These are phyloP conservation scores for Leucocoprinus leucothites DNA, from an alignment of 768 basidiomycete species.

Conservation along the genomic window DNA sequence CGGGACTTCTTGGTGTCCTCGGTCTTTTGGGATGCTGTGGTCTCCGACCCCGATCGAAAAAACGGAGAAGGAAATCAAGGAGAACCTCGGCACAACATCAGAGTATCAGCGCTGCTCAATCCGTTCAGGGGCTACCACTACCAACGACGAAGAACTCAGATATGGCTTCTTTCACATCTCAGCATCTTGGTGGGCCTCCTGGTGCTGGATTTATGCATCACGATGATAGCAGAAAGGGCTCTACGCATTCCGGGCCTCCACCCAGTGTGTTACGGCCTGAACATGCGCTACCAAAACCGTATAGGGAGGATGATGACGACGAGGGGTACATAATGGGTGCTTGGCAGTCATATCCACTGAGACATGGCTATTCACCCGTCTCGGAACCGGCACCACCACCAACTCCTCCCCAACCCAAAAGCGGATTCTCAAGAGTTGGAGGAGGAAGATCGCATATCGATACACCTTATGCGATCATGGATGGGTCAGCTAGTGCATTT, in stretches of 20 bases:
- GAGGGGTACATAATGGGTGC: constrained; percentile 93
- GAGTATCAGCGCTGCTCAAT: not conserved
- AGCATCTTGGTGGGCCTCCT: constrained; percentile 24
- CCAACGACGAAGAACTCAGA: constrained; percentile 31
- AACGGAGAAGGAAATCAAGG: constrained; percentile 16
- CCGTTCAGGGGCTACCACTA: constrained; percentile 2
- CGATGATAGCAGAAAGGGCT: constrained; percentile 42
- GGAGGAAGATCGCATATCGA: constrained; percentile 88
- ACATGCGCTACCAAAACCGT: constrained; percentile 64
- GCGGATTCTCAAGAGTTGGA: constrained; percentile 81
- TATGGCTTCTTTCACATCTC: constrained; percentile 49
- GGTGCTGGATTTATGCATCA: constrained; percentile 22
- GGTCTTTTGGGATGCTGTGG: constrained; percentile 68
- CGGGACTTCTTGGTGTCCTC: constrained; percentile 84
- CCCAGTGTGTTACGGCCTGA: constrained; percentile 77
- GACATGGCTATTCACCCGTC: constrained; percentile 44
- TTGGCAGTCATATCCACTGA: constrained; percentile 68
- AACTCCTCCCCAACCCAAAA: constrained; percentile 22
- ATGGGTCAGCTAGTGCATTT: constrained; percentile 24
- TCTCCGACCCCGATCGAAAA: constrained; percentile 24
- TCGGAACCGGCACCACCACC: constrained; percentile 29
- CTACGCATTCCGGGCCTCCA: constrained; percentile 56
- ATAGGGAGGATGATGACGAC: constrained; percentile 76
- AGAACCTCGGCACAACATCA: not conserved
- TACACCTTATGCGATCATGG: constrained; percentile 72